Conservation (phyloP, 805 yeast species). For the Sungouiella blattae region DNA sequence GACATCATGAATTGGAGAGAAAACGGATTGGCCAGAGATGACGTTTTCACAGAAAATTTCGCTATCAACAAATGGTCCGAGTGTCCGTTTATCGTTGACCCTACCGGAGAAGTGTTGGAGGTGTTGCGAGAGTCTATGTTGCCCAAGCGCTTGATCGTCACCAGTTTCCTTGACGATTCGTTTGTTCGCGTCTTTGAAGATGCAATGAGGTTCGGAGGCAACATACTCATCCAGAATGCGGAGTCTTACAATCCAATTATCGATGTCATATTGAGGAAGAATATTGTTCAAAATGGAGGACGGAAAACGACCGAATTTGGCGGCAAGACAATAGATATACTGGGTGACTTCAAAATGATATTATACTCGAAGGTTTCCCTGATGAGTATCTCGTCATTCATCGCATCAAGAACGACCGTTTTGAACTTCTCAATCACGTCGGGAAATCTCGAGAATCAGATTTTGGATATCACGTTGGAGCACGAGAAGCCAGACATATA, state of each 20-base stretch:
- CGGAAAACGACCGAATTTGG: slow-evolving; percentile 61
- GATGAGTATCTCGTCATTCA: slow-evolving; percentile 45
- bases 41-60: slow-evolving; percentile 60
- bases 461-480: slow-evolving; percentile 54
- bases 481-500: slow-evolving; percentile 67
- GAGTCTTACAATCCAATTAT: slow-evolving; percentile 78
- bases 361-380: slow-evolving; percentile 60
- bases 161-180: slow-evolving; percentile 70
- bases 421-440: slow-evolving; percentile 74
- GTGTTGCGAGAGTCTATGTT: slow-evolving; percentile 31
- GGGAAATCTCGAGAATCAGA: slow-evolving; percentile 59
- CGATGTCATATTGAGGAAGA: slow-evolving; percentile 57
- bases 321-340: slow-evolving; percentile 59
- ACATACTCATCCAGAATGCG: slow-evolving; percentile 70
- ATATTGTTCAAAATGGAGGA: slow-evolving; percentile 65
- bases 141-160: slow-evolving; percentile 42
- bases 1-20: slow-evolving; percentile 50
- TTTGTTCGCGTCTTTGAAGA: slow-evolving; percentile 71
- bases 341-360: slow-evolving; percentile 58
- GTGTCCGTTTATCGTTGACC: slow-evolving; percentile 69
- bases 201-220: slow-evolving; percentile 79
- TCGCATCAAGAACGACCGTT: slow-evolving; percentile 58
- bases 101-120: slow-evolving; percentile 38
- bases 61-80: slow-evolving; percentile 42
- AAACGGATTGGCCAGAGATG: slow-evolving; percentile 55